Base-by-base conservation (phyloP, 2,329 filamentous ascomycete genomes). In the Onygenales sp. region DNA sequence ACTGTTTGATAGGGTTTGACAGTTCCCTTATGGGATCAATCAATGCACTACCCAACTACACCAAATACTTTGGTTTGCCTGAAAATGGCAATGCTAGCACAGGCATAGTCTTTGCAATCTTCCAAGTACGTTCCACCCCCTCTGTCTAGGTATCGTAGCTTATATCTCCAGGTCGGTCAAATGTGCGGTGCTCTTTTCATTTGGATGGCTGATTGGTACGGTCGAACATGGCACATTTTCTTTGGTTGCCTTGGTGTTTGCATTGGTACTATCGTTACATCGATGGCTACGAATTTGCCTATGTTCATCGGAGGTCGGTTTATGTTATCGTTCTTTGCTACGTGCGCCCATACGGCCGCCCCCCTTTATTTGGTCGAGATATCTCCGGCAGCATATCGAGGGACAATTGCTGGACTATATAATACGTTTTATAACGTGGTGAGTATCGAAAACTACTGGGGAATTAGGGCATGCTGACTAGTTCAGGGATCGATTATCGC, bases 31-130 rank as follows among this genome's bases (percentile, higher is more conserved):
- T 76, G 69, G 69, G 71, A 11, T 73, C 69, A 7, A 70, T 76
- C 45, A 76, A 75, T 57, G 70, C 69, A 9, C 59, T 75, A n/a
- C 68, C 68, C 0, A 70, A 72, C 49, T 75, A 72, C 52, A 73
- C 67, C 1, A 47, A 59, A 5, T 74, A 75, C 54, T 75, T 72
- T 50, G 60, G 61, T 17, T 60, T 72, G 9, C 60, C 68, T 11
- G 54, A 55, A 52, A 59, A 61, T 11, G 72, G 72, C 8, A 68
- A 70, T 14, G 46, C 36, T 31, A 48, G 66, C 10, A 76, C 73
- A 0, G 73, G 73, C 10, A 66, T 75, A 8, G 67, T 75, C 3
- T 75, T 75, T 39, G 67, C 72, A 27, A 74, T 76, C 31, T 74
- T 70, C 42, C 65, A 68, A 56, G 46, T 50, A 14, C 27, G 7